A percentile compares a stretch with the other conserved stretches of the same genome.
phyloP scores from a whole-genome alignment of 306 rosid species.

The Dryas alaskensis region DNA sequence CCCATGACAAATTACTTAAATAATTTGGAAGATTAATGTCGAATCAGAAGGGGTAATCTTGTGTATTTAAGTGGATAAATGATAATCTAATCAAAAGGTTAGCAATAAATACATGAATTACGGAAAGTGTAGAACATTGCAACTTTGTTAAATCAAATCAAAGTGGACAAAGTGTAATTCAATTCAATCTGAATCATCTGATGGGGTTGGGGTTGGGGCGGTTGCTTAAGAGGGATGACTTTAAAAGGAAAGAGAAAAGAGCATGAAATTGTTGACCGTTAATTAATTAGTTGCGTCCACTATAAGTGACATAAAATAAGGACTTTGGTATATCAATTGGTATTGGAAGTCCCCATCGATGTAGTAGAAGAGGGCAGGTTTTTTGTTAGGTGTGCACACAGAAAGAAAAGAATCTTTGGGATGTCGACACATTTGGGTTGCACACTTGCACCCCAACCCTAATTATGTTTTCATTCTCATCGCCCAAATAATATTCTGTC shows the following conservation, averaged over 20 bases:
- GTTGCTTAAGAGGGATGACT: conserved; percentile 51
- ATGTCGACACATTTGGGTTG: conserved; percentile 30
- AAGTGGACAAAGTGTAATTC: background rate
- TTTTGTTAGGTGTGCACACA: conserved; percentile 61
- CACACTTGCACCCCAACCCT: conserved; percentile 31
- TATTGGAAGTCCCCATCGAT: conserved; percentile 61
- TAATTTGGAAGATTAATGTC: conserved; percentile 12
- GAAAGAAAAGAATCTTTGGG: conserved; percentile 41
- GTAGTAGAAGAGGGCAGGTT: conserved; percentile 65
- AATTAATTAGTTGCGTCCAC: conserved; percentile 20
- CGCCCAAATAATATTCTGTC: no score
- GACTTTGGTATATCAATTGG: conserved; percentile 31
- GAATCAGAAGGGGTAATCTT: conserved; percentile 29
- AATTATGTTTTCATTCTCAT: no score
- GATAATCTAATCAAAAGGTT: conserved; percentile 1
- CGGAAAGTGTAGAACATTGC: conserved; percentile 10
- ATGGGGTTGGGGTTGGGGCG: conserved; percentile 31
- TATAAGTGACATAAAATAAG: conserved; percentile 38
- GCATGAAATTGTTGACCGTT: conserved; percentile 69
- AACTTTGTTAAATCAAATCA: conserved; percentile 14
- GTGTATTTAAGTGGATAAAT: conserved; percentile 28
- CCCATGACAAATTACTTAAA: background rate
- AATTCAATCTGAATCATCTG: conserved; percentile 5
- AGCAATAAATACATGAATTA: conserved; percentile 28
- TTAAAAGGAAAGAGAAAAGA: conserved; percentile 32